Base-by-base conservation (phyloP, 148 eudicot species). In the Nepenthes gracilis region DNA sequence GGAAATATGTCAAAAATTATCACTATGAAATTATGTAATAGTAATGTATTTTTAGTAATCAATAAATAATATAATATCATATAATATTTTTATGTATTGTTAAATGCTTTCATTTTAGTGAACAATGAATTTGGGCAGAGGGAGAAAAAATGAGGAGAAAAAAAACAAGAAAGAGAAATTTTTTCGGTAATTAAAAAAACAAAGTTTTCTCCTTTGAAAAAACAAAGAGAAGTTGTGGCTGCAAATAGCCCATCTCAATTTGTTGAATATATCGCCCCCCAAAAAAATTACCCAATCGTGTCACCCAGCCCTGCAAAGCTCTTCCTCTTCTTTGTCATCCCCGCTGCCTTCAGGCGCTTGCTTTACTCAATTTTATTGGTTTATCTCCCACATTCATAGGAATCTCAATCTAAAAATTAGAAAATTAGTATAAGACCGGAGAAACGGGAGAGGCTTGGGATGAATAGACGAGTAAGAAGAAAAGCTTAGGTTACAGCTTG, bases 211-310 rank as follows among this genome's bases (percentile, higher is more conserved):
- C 23, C 23, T 23, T 23, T 10, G 54, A 12, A 50, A 50, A 50
- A 52, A 23, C 62, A 70, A 55, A 63, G 2, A 60, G 64, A 87
- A 84, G 79, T 83, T 87, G 95, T 90, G 97, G 97, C 80, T 84
- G 72, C 47, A 74, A 87, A 14, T 80, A 61, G 68, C 68, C 81
- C 37, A 60, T 64, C 75, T 63, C 43, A 66, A 23, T 71, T 40
- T 40, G 45, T 40, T 8, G 45, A 23, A 23, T 72, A 62, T 47
- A 61, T 59, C 34, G 57, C 67, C 70, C 76, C 77, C 81, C 60
- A 75, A 43, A 64, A 73, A 66, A 54, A 12, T 65, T 33, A 63
- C 70, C 86, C 74, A 70, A 67, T 78, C 80, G 57, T 71, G 34
- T 43, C 12, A 40, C 2, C 38, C 14, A 60, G 11, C 40, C 34